Evolutionary conservation across 1,284 basidiomycete species (phyloP).

Genomic region (Cryptococcus wingfieldii): DNA sequence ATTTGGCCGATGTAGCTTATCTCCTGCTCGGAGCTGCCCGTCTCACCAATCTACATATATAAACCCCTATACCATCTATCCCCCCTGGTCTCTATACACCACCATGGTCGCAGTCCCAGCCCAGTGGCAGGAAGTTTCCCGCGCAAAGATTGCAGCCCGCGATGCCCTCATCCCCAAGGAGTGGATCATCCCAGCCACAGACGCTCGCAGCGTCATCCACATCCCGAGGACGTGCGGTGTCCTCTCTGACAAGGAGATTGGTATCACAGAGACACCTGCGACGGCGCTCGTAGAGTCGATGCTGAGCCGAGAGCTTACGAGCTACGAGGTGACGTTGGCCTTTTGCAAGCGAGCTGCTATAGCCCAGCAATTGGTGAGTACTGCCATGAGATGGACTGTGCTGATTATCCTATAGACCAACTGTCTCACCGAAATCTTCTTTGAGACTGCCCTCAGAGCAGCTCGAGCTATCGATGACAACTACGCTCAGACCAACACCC

Average conservation of each 20-base stretch:
- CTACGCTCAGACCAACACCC: conserved; percentile 41
- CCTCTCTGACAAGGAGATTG: conserved; percentile 59
- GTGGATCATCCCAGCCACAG: conserved; percentile 54
- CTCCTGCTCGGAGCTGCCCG: neutral
- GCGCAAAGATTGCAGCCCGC: conserved; percentile 56
- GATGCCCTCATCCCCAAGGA: conserved; percentile 58
- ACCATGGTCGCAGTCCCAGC: neutral
- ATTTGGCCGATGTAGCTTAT: neutral
- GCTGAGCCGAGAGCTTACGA: conserved; percentile 20
- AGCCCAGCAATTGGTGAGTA: conserved; percentile 72
- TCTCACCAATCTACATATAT: neutral
- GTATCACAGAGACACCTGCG: conserved; percentile 58
- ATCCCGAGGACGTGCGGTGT: conserved; percentile 61
- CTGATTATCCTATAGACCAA: conserved; percentile 33
- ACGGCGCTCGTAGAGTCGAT: conserved; percentile 27
- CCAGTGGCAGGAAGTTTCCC: conserved; percentile 55
- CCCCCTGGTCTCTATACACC: neutral
- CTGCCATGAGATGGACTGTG: neutral
- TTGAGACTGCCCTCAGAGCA: conserved; percentile 47
- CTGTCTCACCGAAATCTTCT: conserved; percentile 51
- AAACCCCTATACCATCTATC: conserved; percentile 1
- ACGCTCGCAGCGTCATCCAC: conserved; percentile 54
- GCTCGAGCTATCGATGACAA: conserved; percentile 49
- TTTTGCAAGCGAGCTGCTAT: conserved; percentile 74
- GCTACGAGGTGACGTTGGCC: conserved; percentile 46